Evolutionary conservation across 441 rosid genomes (phyloP).

Genomic region (Mallotus japonicus): DNA sequence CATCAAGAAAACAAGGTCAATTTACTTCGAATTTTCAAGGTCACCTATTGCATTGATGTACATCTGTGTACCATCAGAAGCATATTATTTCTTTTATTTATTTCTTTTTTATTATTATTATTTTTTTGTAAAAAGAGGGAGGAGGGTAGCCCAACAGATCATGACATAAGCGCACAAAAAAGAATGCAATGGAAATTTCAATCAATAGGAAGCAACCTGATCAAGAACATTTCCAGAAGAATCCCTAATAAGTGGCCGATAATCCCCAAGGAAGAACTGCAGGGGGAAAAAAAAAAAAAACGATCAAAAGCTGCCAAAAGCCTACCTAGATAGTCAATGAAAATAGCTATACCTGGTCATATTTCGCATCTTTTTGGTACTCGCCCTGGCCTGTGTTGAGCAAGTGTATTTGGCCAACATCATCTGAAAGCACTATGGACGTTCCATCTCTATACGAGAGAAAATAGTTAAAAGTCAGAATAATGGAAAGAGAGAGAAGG

Average conservation of each 20-base stretch:
- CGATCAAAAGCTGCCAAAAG: constrained; percentile 3
- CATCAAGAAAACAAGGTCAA: too few species aligned
- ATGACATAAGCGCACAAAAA: background rate
- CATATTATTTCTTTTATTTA: too few species aligned
- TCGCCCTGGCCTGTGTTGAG: constrained; percentile 97
- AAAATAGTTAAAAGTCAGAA: constrained; percentile 17
- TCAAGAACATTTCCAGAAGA: constrained; percentile 77
- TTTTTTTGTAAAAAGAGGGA: too few species aligned
- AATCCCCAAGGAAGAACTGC: constrained; percentile 98
- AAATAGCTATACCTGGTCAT: constrained; percentile 71
- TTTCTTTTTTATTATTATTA: background rate
- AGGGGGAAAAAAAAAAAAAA: constrained; percentile 23
- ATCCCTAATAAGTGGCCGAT: constrained; percentile 88
- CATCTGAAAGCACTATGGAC: constrained; percentile 96
- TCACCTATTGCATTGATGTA: background rate
- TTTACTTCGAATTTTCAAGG: background rate
- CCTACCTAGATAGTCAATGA: background rate
- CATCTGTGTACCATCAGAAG: background rate
- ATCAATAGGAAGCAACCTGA: constrained; percentile 57
- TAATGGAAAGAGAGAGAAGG: background rate
- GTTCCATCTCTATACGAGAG: constrained; percentile 78
- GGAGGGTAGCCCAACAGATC: background rate
- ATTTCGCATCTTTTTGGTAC: constrained; percentile 90
- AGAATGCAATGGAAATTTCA: constrained; percentile 11
- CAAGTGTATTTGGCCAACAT: constrained; percentile 91